Base-by-base conservation (phyloP, 2,329 filamentous ascomycete genomes). In the Penicillium sp. region DNA sequence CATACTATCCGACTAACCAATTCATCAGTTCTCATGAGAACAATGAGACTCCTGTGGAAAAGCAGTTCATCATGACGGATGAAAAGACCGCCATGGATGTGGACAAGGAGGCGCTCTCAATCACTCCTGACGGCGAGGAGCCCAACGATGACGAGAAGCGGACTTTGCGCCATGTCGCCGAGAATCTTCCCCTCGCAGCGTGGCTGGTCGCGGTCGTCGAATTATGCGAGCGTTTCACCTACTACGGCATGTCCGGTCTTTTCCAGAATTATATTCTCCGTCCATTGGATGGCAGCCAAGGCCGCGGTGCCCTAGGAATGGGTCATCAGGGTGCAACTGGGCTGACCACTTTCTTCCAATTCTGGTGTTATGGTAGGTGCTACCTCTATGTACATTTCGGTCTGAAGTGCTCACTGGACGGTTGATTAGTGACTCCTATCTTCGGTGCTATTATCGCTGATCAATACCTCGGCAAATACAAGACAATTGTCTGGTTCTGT, bases 391-490 rank as follows among this genome's bases (percentile, higher is more conserved):
- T n/a, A 12, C 14, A 15, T 30, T 13, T 2, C 3, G 15, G 16
- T 29, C 9, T 5, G 26, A 18, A 20, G 14, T 22, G 17, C 40
- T 48, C 27, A 51, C 34, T 17, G 6, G 12, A 22, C 25, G 4
- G 9, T 4, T 13, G 6, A 26, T 12, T 32, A 64, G 59, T 76
- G 22, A 75, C 74, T n/a, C 77, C 77, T 3, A 73, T 80, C 23
- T 38, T 75, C 15, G 73, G 76, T 57, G 77, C 75, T 32, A 72
- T 77, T 38, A 55, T 80, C 37, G 75, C 77, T 15, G 77, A 82
- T 54, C 71, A 74, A 25, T 78, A 77, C 56, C 64, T 78, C 11
- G 77, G 78, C 37, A 75, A 77, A 49, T 80, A 75, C 61, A 77
- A 75, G 55, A 76, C 77, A 2, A 75, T 81, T 30, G 57, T 75